Evolutionary conservation across 1,139 yeast genomes (phyloP), one percentile per base, ranked within the genome.

Genomic region (Protomyces arabidopsidicola): DNA sequence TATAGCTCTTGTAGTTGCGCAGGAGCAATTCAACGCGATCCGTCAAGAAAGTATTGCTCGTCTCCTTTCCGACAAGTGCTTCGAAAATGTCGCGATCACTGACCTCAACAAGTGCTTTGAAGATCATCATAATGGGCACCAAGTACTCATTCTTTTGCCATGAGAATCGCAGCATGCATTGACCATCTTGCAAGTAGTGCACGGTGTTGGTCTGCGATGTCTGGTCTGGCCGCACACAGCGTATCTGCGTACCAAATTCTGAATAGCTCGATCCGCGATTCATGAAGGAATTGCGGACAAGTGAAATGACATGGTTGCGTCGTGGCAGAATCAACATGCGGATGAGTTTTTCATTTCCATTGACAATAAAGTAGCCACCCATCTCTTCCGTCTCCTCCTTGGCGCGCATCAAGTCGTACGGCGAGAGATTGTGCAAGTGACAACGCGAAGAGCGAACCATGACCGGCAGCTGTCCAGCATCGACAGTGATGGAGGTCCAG

Each of bases 271-370:
- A 87, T 71, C 98, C 99, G 81, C 98, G 87, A 77, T 90, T 90
- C 62, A 87, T 87, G 73, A 93, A 93, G 18, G 96, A 88, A 39
- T 97, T 95, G 78, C 99, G 90, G 67, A 90, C 86, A 71, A 93
- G 85, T 9, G 98, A 98, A 97, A 93, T 90, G 22, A 98, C 96
- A 74, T 90, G 98, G 75, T 95, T 93, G 76, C 98, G 83, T 76
- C 98, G 87, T 78, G 93, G 98, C 22, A 93, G 97, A 79, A 93
- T 90, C 75, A 95, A 84, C 98, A 93, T 90, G 78, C 98, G 89
- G 72, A 93, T 85, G 71, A 93, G 81, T 77, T 93, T 95, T 76
- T 93, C 99, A 71, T 91, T 90, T 79, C 98, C 99, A 74, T 93
- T 93, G 66, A 93, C 93, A 70, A 93, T 84, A 75, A 95, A 93